These are phyloP conservation scores for Massarina eburnea DNA, from an alignment of 2,329 filamentous ascomycete genomes.

Conservation along the genomic window DNA sequence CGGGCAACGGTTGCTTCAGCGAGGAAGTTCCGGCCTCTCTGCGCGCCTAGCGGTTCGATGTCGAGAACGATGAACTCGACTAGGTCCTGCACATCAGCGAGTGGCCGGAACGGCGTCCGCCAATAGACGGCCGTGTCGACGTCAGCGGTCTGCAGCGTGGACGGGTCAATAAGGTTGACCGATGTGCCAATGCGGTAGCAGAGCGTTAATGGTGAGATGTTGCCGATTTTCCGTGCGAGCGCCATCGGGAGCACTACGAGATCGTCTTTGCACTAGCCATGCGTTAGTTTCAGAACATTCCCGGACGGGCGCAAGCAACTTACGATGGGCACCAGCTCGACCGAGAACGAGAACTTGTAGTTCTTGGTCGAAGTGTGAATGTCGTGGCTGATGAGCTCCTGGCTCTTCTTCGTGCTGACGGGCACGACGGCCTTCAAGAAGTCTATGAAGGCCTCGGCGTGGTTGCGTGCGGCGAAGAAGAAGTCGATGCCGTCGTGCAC, in stretches of 20 bases:
- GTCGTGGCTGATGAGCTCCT: slow-evolving; percentile 92
- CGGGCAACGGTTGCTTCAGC: slow-evolving; percentile 87
- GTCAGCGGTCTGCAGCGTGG: slow-evolving; percentile 88
- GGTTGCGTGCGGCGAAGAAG: slow-evolving; percentile 85
- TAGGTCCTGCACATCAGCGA: slow-evolving; percentile 82
- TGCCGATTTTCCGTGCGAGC: slow-evolving; percentile 82
- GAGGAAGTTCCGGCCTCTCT: slow-evolving; percentile 79
- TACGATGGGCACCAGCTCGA: slow-evolving; percentile 80
- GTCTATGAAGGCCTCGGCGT: slow-evolving; percentile 89
- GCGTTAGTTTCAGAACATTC: slow-evolving; percentile 5
- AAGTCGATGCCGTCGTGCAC: slow-evolving; percentile 95
- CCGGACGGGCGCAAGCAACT: neutral
- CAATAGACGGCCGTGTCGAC: slow-evolving; percentile 83
- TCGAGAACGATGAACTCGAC: slow-evolving; percentile 95
- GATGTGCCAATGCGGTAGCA: slow-evolving; percentile 89
- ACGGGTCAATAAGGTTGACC: slow-evolving; percentile 85
- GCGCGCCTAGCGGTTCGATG: slow-evolving; percentile 75
- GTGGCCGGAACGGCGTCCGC: slow-evolving; percentile 80
- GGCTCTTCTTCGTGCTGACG: slow-evolving; percentile 77
- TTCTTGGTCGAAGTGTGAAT: slow-evolving; percentile 86
- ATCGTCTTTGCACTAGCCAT: slow-evolving; percentile 78
- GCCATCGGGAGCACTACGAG: slow-evolving; percentile 90
- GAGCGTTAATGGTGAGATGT: slow-evolving; percentile 82
- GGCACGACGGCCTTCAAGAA: slow-evolving; percentile 83
- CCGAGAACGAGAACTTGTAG: slow-evolving; percentile 93